Base-by-base conservation (phyloP, 768 basidiomycete genomes). In the Kwoniella sp. region DNA sequence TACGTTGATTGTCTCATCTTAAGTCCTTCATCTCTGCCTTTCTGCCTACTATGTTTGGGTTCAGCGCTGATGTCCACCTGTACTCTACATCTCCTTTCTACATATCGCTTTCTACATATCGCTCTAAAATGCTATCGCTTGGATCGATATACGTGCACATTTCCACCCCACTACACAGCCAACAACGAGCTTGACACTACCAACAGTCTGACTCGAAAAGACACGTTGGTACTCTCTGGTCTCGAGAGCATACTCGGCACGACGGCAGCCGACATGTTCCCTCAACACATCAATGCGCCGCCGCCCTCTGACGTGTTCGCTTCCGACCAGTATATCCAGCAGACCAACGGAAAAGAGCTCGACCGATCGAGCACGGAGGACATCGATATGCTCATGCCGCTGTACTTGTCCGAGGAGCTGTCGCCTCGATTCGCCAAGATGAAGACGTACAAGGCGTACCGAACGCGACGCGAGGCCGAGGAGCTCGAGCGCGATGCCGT, bases 361-460 rank as follows among this genome's bases (percentile, higher is more conserved):
- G 45, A 71, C 41, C 55, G 55, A 25, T 29, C 47, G 25, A 56
- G 37, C 20, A 58, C 29, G 13, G 56, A 67, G 13, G 54, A 38
- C 9, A 59, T 70, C 15, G 78, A 79, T 55, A 56, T 70, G 17
- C 37, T 72, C 13, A 79, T 79, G 78, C 78, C 78, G 0, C 60
- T 79, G 2, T 77, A 75, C 58, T 67, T 79, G 15, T 69, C 72
- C n/a, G 73, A 79, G 31, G 78, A 79, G 54, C 65, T 79, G 1
- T 77, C 78, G 37, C 76, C 76, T 13, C 70, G 78, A 48, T 77
- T 75, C 67, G 73, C 70, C 23, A 67, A 73, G 34, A 64, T 72
- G 17, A 79, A 77, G 58, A 62, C 67, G 25, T 74, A 72, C 31
- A 69, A 70, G 54, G 73, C 71, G 0, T 78, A 67, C 68, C 71